phyloP scores from a whole-genome alignment of 495 filamentous ascomycete genomes.

The Corynascus novoguineensis region DNA sequence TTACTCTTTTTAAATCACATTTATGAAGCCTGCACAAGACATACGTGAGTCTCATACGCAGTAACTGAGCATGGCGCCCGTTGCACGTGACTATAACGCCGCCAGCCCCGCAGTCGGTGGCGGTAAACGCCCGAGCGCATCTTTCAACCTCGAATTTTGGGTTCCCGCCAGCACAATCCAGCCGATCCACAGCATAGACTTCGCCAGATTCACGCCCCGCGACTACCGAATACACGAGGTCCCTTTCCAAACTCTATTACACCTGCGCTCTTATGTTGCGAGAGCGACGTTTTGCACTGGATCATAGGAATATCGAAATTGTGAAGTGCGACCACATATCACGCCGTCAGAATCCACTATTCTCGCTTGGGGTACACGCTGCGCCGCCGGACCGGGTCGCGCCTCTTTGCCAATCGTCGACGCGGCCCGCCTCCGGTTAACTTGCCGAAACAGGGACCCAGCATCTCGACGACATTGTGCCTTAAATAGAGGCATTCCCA shows the following conservation, averaged over 20 bases:
- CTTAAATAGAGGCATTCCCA: not conserved
- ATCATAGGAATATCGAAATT: conserved; percentile 25
- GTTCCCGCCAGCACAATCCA: not conserved
- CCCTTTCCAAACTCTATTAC: not conserved
- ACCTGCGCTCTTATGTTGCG: conserved; percentile 18
- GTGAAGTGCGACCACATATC: conserved; percentile 14
- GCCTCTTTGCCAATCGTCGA: not conserved
- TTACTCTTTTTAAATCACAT: not conserved
- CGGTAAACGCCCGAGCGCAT: conserved; percentile 12
- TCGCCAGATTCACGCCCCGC: not conserved
- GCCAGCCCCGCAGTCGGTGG: conserved; percentile 15
- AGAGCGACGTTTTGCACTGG: conserved; percentile 8
- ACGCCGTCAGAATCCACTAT: conserved; percentile 5
- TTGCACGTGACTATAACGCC: conserved; percentile 13
- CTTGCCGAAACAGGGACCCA: not conserved
- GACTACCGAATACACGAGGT: not conserved
- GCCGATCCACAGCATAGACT: not conserved
- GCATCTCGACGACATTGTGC: not conserved
- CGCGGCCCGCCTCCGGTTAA: conserved; percentile 6
- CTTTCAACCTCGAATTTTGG: conserved; percentile 14
- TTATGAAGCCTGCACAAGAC: not conserved
- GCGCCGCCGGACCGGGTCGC: not conserved
- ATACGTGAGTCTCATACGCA: not conserved
- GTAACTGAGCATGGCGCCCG: not conserved
- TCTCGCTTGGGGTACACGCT: not conserved